A percentile compares a stretch with the other conserved stretches of the same genome.
phyloP scores from a whole-genome alignment of 352 stramenopile genomes.

The Aphanomyces euteiches region DNA sequence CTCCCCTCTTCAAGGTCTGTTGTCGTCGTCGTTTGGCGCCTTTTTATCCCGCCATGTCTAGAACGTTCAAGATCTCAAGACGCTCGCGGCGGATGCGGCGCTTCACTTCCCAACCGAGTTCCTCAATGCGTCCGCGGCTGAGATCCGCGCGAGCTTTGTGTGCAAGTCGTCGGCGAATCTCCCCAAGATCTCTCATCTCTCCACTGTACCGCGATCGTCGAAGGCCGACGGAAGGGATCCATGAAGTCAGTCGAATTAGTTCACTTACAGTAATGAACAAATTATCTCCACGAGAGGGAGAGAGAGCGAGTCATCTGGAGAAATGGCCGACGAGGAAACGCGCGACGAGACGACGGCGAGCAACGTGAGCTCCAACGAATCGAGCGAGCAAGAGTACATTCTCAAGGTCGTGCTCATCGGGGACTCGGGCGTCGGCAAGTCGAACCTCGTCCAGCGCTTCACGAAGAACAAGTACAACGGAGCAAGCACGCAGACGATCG shows the following conservation, averaged over 20 bases:
- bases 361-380: conserved; percentile 2
- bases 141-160: conserved; percentile 59
- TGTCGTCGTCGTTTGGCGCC: conserved; percentile 2
- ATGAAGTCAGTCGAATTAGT: background rate
- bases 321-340: conserved; percentile 1
- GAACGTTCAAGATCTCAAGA: conserved; percentile 83
- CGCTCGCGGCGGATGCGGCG: conserved; percentile 69
- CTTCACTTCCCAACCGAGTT: conserved; percentile 78
- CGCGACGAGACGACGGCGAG: background rate
- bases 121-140: conserved; percentile 54
- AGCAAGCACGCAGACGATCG: conserved; percentile 73
- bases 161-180: conserved; percentile 17
- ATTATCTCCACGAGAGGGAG: background rate
- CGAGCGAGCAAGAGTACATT: conserved; percentile 28
- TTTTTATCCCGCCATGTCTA: conserved; percentile 21
- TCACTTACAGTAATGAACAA: too few relatives aligned
- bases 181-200: too few relatives aligned
- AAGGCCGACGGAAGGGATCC: background rate
- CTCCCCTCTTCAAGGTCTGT: conserved; percentile 65
- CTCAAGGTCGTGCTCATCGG: conserved; percentile 87
- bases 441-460: conserved; percentile 83
- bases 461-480: conserved; percentile 86
- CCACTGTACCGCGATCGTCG: too few relatives aligned
- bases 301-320: background rate
- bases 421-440: conserved; percentile 85